phyloP scores from a whole-genome alignment of 306 rosid genomes.

The Trifolium subterraneum region DNA sequence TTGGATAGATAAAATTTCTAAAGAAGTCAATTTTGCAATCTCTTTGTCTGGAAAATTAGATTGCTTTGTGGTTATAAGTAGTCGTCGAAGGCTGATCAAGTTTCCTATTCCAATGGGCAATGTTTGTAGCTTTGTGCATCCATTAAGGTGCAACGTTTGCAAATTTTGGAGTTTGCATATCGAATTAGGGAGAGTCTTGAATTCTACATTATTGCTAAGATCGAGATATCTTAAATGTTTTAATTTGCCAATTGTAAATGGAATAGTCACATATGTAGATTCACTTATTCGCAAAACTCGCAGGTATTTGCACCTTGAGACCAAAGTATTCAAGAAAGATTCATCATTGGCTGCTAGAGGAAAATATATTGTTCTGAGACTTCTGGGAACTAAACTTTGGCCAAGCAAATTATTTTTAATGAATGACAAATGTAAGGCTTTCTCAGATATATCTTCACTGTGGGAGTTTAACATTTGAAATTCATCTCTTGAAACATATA shows the following conservation, averaged over 20 bases:
- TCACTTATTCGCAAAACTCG: background rate
- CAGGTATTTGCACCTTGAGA: slow-evolving; percentile 8
- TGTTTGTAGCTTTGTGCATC: background rate
- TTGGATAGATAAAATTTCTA: background rate
- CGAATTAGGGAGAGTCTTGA: background rate
- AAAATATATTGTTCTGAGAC: background rate
- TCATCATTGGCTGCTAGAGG: background rate
- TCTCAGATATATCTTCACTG: background rate
- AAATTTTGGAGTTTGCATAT: slow-evolving; percentile 7
- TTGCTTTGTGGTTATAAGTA: slow-evolving; percentile 5
- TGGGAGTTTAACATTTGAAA: background rate
- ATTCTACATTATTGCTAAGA: background rate
- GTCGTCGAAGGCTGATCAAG: slow-evolving; percentile 8
- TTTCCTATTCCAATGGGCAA: slow-evolving; percentile 21
- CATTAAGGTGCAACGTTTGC: background rate
- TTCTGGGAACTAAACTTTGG: background rate
- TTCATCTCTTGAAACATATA: slow-evolving; percentile 22
- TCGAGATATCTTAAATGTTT: slow-evolving; percentile 11
- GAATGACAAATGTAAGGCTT: slow-evolving; percentile 3
- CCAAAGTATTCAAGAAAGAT: background rate
- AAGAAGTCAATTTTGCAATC: slow-evolving; percentile 18
- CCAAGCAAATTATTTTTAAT: background rate
- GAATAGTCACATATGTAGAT: background rate
- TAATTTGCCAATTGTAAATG: background rate
- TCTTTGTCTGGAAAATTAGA: background rate